Evolutionary conservation across 208 protist species (phyloP).

Genomic region (Wallacemonas sp.): DNA sequence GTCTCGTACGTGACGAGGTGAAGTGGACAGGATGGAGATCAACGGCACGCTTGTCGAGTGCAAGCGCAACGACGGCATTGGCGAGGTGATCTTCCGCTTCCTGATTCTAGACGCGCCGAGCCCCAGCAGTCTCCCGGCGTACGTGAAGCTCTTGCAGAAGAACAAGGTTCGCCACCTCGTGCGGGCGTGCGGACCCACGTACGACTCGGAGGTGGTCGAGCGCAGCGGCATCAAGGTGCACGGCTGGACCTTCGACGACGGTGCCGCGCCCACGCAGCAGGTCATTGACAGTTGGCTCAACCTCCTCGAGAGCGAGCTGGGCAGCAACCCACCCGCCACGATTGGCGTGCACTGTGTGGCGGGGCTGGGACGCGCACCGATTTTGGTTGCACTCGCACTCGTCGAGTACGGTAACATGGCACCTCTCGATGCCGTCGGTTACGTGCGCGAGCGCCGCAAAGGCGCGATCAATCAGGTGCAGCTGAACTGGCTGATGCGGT

Average conservation of each 20-base stretch:
- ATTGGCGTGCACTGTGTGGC: conserved; percentile 79
- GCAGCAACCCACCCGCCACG: conserved; percentile 17
- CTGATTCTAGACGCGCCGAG: conserved; percentile 52
- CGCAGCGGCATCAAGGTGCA: conserved; percentile 35
- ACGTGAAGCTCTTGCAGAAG: conserved; percentile 50
- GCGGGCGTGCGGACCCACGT: conserved; percentile 48
- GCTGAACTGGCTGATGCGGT: conserved; percentile 59
- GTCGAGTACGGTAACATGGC: conserved; percentile 52
- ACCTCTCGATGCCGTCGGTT: conserved; percentile 55
- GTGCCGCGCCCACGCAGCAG: conserved; percentile 48
- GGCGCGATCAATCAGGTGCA: conserved; percentile 73
- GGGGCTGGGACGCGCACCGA: conserved; percentile 63
- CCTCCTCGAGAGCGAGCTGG: conserved; percentile 37
- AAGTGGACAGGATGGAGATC: conserved; percentile 25
- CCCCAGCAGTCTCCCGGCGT: conserved; percentile 39
- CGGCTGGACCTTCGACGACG: conserved; percentile 67
- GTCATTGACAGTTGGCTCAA: conserved; percentile 52
- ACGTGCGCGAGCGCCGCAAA: conserved; percentile 53
- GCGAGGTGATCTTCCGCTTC: conserved; percentile 39
- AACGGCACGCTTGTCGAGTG: conserved; percentile 40
- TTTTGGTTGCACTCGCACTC: conserved; percentile 63
- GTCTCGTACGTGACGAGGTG: no score
- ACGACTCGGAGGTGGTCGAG: conserved; percentile 30
- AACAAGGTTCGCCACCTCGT: conserved; percentile 49
- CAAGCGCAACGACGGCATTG: conserved; percentile 23